These are phyloP conservation scores for Mortierella antarctica DNA, from an alignment of 192 early-diverging fungal genomes.

Conservation along the genomic window DNA sequence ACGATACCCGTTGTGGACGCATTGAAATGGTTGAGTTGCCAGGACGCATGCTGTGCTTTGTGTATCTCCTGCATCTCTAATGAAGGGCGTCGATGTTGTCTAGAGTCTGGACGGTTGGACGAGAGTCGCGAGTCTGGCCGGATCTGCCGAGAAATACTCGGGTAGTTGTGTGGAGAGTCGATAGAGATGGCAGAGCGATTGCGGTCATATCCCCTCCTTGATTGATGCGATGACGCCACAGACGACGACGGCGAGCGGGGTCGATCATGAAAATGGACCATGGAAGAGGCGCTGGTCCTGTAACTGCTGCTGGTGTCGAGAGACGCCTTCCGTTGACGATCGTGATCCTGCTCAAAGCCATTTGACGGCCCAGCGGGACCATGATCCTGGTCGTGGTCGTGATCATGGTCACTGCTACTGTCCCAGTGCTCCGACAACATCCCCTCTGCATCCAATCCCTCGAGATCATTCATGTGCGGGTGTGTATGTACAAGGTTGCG, in stretches of 20 bases:
- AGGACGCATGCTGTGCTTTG: constrained; percentile 20
- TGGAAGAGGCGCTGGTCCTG: constrained; percentile 15
- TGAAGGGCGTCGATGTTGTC: neutral
- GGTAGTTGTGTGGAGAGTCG: neutral
- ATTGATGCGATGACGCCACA: constrained; percentile 2
- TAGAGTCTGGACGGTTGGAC: neutral
- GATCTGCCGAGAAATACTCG: constrained; percentile 12
- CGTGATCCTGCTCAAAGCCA: constrained; percentile 1
- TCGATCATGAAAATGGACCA: constrained; percentile 13
- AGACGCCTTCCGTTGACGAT: constrained; percentile 7
- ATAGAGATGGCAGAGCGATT: constrained; percentile 10
- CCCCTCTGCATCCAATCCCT: constrained; percentile 26
- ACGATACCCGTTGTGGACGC: constrained; percentile 30
- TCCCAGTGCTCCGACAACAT: constrained; percentile 41
- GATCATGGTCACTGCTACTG: constrained; percentile 14
- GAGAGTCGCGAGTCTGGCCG: constrained; percentile 1
- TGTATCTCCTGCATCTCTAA: constrained; percentile 30
- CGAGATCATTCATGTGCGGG: constrained; percentile 16
- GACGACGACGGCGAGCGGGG: constrained; percentile 12
- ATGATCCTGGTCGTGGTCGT: constrained; percentile 1
- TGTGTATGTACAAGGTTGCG: constrained; percentile 1
- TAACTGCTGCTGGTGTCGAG: constrained; percentile 29
- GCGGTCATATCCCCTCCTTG: neutral
- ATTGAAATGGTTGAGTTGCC: constrained; percentile 16
- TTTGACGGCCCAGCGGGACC: neutral